Conservation (phyloP, 2,329 filamentous ascomycete genomes). For the Fusarium luffae region DNA sequence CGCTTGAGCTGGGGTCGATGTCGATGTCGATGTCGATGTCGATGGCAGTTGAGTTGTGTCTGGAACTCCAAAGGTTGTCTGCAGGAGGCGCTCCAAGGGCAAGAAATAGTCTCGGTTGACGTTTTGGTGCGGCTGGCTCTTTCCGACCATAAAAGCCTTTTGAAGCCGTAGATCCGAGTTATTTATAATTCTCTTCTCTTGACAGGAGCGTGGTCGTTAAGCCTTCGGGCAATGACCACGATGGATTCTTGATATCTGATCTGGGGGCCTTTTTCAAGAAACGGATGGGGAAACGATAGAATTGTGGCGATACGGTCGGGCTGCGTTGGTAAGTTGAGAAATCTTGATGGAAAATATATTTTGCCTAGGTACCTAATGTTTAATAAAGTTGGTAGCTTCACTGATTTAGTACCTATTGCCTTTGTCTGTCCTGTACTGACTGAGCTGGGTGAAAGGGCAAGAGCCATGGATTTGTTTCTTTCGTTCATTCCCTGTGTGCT, state of each 20-base stretch:
- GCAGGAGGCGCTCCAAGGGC: slow-evolving; percentile 25
- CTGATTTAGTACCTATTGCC: too few relatives aligned
- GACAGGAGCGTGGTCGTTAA: background rate
- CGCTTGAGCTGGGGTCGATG: background rate
- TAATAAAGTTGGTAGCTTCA: too few relatives aligned
- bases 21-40: background rate
- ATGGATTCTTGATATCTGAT: background rate
- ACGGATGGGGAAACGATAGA: too few relatives aligned
- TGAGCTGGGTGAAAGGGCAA: background rate
- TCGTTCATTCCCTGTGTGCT: background rate
- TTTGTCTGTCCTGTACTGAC: too few relatives aligned
- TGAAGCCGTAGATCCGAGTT: background rate
- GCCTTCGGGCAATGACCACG: background rate
- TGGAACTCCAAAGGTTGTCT: slow-evolving; percentile 39
- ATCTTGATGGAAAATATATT: too few relatives aligned
- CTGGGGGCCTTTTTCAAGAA: too few relatives aligned
- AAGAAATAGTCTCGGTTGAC: slow-evolving; percentile 3
- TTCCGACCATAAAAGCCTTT: background rate
- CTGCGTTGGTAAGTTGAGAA: too few relatives aligned
- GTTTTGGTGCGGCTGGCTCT: slow-evolving; percentile 31
- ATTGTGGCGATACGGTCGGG: too few relatives aligned
- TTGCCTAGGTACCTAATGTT: too few relatives aligned
- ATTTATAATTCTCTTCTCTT: background rate
- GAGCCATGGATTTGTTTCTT: background rate
- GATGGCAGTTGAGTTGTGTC: slow-evolving; percentile 12